phyloP scores from a whole-genome alignment of 2,329 filamentous ascomycete genomes.

The Diaporthe sp. region DNA sequence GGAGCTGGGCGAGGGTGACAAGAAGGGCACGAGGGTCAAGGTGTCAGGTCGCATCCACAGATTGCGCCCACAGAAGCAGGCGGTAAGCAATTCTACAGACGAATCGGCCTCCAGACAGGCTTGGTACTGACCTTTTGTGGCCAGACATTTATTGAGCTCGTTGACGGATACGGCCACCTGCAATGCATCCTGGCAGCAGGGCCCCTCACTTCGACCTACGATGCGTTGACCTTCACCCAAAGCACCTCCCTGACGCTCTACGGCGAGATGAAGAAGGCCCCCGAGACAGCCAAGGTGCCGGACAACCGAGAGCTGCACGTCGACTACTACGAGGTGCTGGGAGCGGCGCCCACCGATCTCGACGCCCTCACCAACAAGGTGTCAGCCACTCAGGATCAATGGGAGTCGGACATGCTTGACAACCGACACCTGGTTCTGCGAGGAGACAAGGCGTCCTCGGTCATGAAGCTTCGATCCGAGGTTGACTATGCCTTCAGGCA shows the following conservation, averaged over 20 bases:
- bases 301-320: slow-evolving; percentile 90
- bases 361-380: slow-evolving; percentile 91
- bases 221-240: slow-evolving; percentile 85
- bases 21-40: slow-evolving; percentile 80
- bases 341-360: slow-evolving; percentile 85
- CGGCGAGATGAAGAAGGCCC: slow-evolving; percentile 88
- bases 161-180: slow-evolving; percentile 86
- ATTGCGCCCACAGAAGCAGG: slow-evolving; percentile 84
- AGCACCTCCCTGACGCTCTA: slow-evolving; percentile 89
- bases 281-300: slow-evolving; percentile 82
- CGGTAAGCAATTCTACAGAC: slow-evolving; percentile 61
- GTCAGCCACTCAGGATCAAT: slow-evolving; percentile 71
- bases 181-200: slow-evolving; percentile 86
- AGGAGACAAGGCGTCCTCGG: slow-evolving; percentile 84
- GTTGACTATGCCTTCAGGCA: slow-evolving; percentile 86
- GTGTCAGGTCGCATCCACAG: slow-evolving; percentile 89
- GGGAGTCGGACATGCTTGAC: slow-evolving; percentile 65
- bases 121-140: slow-evolving; percentile 18
- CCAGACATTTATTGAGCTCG: slow-evolving; percentile 81
- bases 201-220: slow-evolving; percentile 90
- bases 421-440: slow-evolving; percentile 88
- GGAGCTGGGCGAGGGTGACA: slow-evolving; percentile 68
- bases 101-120: too few relatives aligned
- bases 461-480: slow-evolving; percentile 88
- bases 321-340: slow-evolving; percentile 88